Percentiles rank a stretch among this genome's conserved stretches.
Conservation (phyloP, 75 land plant species). For the Selaginella moellendorffii region DNA sequence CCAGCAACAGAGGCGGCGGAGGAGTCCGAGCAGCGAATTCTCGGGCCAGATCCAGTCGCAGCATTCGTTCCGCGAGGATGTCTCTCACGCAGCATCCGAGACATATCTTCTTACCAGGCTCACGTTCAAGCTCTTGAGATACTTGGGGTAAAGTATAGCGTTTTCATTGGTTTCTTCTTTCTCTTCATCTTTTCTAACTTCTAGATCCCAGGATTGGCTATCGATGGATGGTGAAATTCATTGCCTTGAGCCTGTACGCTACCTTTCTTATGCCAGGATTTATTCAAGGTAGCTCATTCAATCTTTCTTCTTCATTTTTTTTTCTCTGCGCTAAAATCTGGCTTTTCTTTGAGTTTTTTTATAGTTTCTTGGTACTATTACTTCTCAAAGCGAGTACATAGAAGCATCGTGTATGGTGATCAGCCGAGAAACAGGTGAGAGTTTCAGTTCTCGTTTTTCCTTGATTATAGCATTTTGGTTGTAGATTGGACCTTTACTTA, state of each 20-base stretch:
- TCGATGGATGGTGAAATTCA: constrained; percentile 62
- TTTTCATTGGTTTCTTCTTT: not conserved
- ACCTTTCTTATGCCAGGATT: constrained; percentile 81
- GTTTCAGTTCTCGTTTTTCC: not conserved
- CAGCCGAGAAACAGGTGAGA: constrained; percentile 80
- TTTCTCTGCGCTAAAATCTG: too few species aligned
- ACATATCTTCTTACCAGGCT: constrained; percentile 63
- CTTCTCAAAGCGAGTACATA: constrained; percentile 52
- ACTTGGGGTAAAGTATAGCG: constrained; percentile 46
- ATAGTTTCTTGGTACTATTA: constrained; percentile 77
- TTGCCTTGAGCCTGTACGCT: constrained; percentile 65
- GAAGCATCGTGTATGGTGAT: constrained; percentile 78
- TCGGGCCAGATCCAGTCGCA: not conserved
- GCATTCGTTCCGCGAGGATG: constrained; percentile 34
- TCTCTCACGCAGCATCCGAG: constrained; percentile 63
- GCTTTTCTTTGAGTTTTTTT: not conserved
- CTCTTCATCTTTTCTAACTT: not conserved
- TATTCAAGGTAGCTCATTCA: constrained; percentile 40
- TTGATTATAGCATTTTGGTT: not conserved
- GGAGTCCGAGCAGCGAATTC: not conserved
- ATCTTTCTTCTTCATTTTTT: not conserved
- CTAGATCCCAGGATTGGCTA: constrained; percentile 65
- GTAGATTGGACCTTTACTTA: constrained; percentile 79
- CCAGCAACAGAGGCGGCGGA: not conserved
- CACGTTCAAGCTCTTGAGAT: constrained; percentile 41